Evolutionary conservation across 1,284 basidiomycete species (phyloP).

Genomic region (Caloboletus firmus): DNA sequence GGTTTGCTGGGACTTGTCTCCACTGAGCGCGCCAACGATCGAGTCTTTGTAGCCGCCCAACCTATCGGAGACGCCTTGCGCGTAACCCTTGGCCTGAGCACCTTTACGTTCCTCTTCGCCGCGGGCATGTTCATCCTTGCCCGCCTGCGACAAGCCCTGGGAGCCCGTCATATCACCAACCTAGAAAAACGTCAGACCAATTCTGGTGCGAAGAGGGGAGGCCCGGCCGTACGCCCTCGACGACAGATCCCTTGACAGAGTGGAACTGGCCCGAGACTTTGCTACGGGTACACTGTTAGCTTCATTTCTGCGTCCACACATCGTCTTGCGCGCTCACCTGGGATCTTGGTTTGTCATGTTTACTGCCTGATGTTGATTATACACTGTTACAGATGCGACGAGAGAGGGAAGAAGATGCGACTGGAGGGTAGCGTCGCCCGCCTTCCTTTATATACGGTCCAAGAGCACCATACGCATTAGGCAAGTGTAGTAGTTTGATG

Average conservation of each 20-base stretch:
- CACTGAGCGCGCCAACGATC: constrained; percentile 62
- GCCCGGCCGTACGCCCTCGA: constrained; percentile 48
- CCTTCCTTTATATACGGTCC: constrained; percentile 29
- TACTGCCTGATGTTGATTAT: neutral
- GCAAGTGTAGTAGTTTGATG: constrained; percentile 24
- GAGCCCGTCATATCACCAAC: constrained; percentile 52
- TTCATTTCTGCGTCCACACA: rapidly evolving
- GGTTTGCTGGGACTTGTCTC: constrained; percentile 62
- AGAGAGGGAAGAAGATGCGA: constrained; percentile 5
- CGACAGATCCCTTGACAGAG: constrained; percentile 57
- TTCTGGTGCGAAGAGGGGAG: too few relatives aligned
- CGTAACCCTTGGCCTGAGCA: constrained; percentile 55
- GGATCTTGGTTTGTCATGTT: constrained; percentile 31
- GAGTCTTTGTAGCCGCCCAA: constrained; percentile 66
- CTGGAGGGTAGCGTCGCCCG: neutral
- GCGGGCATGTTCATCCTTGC: constrained; percentile 63
- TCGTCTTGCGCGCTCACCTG: constrained; percentile 23
- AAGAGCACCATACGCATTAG: constrained; percentile 30
- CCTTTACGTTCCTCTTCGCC: constrained; percentile 64
- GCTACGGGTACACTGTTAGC: constrained; percentile 34
- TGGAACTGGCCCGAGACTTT: constrained; percentile 65
- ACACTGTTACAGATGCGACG: neutral
- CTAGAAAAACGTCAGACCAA: constrained; percentile 20
- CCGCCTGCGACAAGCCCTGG: constrained; percentile 50
- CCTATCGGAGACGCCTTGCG: constrained; percentile 59